Percentiles rank a stretch among this genome's conserved stretches.
Conservation (phyloP, 2,329 filamentous ascomycete species). For the Ophiostoma himal-ulmi region DNA sequence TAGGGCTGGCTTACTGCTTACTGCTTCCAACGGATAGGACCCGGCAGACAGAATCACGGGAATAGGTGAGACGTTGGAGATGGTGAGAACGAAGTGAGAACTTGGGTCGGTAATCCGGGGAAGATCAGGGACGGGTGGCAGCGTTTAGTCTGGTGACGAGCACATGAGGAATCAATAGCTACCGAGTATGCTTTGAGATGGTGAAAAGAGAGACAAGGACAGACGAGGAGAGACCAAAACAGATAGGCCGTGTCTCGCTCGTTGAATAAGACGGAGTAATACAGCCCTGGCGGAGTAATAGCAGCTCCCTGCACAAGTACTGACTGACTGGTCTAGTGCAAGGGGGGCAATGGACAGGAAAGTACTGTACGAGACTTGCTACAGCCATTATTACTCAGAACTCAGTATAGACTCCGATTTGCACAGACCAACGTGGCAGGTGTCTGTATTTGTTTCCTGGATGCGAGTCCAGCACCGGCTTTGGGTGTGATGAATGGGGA, state of each 20-base stretch:
- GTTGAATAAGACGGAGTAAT: constrained; percentile 7
- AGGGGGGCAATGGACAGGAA: background rate
- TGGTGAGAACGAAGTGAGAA: background rate
- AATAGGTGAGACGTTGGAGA: constrained; percentile 6
- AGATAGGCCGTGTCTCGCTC: background rate
- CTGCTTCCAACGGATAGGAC: background rate
- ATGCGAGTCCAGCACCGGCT: background rate
- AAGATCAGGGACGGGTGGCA: background rate
- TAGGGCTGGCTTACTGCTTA: constrained; percentile 3
- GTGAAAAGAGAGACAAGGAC: background rate
- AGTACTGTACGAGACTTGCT: too few species aligned
- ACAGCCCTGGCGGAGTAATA: background rate
- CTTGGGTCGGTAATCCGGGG: constrained; percentile 1
- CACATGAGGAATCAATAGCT: background rate
- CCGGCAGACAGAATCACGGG: background rate
- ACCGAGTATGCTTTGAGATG: background rate
- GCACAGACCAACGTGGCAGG: background rate
- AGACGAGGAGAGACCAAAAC: background rate
- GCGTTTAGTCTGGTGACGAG: background rate
- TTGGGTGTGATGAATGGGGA: background rate
- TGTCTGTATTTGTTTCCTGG: background rate
- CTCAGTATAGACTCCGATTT: background rate
- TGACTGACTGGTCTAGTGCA: background rate
- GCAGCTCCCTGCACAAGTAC: background rate
- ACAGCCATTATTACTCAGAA: background rate